phyloP scores from a whole-genome alignment of 2,329 filamentous ascomycete genomes.

The Plenodomus lindquistii region DNA sequence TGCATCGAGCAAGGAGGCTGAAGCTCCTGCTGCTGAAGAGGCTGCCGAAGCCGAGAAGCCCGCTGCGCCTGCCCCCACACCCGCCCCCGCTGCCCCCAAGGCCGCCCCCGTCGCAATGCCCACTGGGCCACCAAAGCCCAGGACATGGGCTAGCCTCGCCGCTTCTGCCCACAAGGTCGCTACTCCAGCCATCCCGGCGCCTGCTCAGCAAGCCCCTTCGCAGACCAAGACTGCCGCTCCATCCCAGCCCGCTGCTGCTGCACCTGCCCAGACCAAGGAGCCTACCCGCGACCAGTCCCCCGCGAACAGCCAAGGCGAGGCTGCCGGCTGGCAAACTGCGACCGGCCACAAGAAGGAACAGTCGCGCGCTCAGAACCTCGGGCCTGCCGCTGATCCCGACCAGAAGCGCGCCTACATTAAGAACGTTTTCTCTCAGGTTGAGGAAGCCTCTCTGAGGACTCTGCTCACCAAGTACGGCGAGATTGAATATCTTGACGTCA shows the following conservation, averaged over 20 bases:
- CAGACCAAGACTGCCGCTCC: conserved; percentile 44
- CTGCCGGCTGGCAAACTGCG: conserved; percentile 84
- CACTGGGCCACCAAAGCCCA: conserved; percentile 61
- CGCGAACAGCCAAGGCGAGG: conserved; percentile 56
- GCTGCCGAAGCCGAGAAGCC: conserved; percentile 60
- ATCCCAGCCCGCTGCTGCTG: conserved; percentile 29
- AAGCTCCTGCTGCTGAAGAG: conserved; percentile 37
- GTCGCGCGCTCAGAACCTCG: conserved; percentile 70
- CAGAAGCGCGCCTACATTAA: conserved; percentile 88
- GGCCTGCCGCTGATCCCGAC: conserved; percentile 68
- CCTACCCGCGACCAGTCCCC: conserved; percentile 44
- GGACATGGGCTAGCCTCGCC: conserved; percentile 74
- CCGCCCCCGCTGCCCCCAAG: conserved; percentile 57
- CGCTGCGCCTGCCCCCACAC: conserved; percentile 63
- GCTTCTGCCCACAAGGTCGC: conserved; percentile 54
- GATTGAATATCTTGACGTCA: conserved; percentile 66
- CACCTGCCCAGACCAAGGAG: conserved; percentile 36
- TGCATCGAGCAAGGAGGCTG: conserved; percentile 36
- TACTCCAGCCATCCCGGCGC: conserved; percentile 46
- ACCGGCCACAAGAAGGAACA: conserved; percentile 80
- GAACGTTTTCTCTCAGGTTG: conserved; percentile 89
- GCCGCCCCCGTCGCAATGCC: conserved; percentile 60
- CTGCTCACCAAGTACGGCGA: conserved; percentile 72
- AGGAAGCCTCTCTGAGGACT: conserved; percentile 70
- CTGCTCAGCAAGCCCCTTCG: conserved; percentile 36